phyloP scores from a whole-genome alignment of 78 protist species.

The Chrysochromulina parva region DNA sequence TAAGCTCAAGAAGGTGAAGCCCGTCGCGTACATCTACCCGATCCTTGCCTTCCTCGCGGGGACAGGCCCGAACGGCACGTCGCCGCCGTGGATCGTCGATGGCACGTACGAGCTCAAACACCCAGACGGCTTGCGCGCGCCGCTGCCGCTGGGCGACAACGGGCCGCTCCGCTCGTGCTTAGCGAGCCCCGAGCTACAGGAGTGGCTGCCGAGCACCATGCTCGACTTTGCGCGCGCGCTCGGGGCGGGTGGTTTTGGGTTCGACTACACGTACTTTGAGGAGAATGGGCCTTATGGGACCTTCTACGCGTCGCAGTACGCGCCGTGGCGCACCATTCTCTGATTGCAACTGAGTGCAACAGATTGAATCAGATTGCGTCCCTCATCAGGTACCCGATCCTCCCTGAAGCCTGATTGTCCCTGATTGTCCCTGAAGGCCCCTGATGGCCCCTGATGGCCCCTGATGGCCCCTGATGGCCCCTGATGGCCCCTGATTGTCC shows the following conservation, averaged over 20 bases:
- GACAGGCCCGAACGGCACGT: neutral
- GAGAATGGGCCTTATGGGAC: no score
- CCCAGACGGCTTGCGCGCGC: no score
- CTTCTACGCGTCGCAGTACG: no score
- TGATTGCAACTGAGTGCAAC: no score
- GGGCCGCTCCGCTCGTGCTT: neutral
- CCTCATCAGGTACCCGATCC: no score
- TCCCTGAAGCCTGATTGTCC: no score
- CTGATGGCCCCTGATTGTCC: no score
- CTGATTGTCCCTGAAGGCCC: no score
- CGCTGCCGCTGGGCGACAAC: neutral
- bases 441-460: no score
- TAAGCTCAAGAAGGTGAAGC: neutral
- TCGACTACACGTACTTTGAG: neutral
- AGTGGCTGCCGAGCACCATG: neutral
- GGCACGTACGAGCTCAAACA: neutral
- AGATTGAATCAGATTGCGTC: no score
- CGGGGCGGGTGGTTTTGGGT: neutral
- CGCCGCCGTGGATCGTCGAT: neutral
- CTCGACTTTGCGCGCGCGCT: neutral
- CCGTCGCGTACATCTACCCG: conserved; percentile 9
- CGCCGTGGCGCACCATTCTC: no score
- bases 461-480: no score
- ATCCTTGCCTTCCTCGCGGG: conserved; percentile 11
- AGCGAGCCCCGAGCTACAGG: neutral